A percentile compares a stretch with the other conserved stretches of the same genome.
Conservation (phyloP, 2,329 filamentous ascomycete species). For the Sphaerostilbella broomeana region DNA sequence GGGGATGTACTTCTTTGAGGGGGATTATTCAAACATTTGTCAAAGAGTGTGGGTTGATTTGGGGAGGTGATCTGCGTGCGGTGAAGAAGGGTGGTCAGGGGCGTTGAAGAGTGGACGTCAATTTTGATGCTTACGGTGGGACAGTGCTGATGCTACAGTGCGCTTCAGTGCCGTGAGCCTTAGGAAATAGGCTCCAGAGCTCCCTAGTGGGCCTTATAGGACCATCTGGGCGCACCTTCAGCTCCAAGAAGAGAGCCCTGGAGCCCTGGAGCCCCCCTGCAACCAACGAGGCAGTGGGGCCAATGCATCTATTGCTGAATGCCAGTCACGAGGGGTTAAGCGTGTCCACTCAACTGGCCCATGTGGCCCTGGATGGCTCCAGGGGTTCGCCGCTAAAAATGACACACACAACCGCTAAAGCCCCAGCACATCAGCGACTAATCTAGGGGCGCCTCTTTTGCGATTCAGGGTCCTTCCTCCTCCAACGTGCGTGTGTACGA, state of each 20-base stretch:
- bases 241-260: too few species aligned
- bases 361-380: slow-evolving; percentile 8
- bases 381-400: slow-evolving; percentile 5
- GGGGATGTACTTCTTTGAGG: too few species aligned
- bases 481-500: too few species aligned
- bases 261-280: too few species aligned
- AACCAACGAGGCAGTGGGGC: background rate
- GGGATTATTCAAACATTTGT: too few species aligned
- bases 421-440: slow-evolving; percentile 1
- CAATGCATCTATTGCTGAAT: background rate
- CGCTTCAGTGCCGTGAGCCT: background rate
- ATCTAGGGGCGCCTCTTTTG: background rate
- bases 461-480: slow-evolving; percentile 6
- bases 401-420: background rate
- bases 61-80: too few species aligned
- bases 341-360: slow-evolving; percentile 12
- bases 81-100: too few species aligned
- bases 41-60: too few species aligned
- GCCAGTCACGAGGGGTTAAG: slow-evolving; percentile 10
- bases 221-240: too few species aligned
- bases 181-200: too few species aligned
- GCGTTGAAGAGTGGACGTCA: too few species aligned
- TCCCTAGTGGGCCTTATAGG: too few species aligned
- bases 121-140: background rate
- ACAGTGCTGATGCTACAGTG: slow-evolving; percentile 9